Conservation (phyloP, 495 filamentous ascomycete genomes). For the Penicillium manginii region DNA sequence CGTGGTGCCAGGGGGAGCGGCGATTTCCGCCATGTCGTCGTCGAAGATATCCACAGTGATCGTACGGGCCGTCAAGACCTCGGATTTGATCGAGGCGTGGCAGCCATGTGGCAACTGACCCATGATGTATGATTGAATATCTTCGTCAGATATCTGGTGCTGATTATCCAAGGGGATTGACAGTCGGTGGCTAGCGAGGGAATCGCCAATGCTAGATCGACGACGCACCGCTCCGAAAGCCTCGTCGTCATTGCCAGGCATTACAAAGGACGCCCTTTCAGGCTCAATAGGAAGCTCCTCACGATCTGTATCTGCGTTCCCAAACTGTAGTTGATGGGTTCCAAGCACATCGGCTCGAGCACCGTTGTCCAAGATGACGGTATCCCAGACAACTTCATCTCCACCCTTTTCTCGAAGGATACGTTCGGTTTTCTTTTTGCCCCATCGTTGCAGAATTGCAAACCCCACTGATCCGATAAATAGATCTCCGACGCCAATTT, state of each 20-base stretch:
- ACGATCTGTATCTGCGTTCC: slow-evolving; percentile 13
- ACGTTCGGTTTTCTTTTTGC: slow-evolving; percentile 61
- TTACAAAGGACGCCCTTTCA: slow-evolving; percentile 42
- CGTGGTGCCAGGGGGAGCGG: slow-evolving; percentile 67
- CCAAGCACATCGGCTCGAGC: slow-evolving; percentile 61
- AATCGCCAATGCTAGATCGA: slow-evolving; percentile 29
- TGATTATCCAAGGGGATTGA: slow-evolving; percentile 37
- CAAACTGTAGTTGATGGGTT: slow-evolving; percentile 39
- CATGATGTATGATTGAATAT: slow-evolving; percentile 50
- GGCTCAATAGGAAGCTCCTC: slow-evolving; percentile 20
- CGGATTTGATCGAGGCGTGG: slow-evolving; percentile 66
- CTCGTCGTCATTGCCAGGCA: slow-evolving; percentile 42
- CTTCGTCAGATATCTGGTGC: slow-evolving; percentile 46
- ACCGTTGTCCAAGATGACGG: slow-evolving; percentile 72
- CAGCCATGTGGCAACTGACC: slow-evolving; percentile 48
- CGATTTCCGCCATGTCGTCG: slow-evolving; percentile 58
- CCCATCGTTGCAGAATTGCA: slow-evolving; percentile 72
- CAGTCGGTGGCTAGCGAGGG: slow-evolving; percentile 25
- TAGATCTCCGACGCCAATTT: slow-evolving; percentile 67
- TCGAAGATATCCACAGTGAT: slow-evolving; percentile 75
- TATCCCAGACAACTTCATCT: slow-evolving; percentile 76
- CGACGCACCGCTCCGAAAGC: slow-evolving; percentile 54
- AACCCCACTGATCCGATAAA: slow-evolving; percentile 70
- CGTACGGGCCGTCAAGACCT: slow-evolving; percentile 65
- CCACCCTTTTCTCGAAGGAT: slow-evolving; percentile 53